Conservation (phyloP, 1,139 yeast genomes). For the Saccharomyces hybrid region DNA sequence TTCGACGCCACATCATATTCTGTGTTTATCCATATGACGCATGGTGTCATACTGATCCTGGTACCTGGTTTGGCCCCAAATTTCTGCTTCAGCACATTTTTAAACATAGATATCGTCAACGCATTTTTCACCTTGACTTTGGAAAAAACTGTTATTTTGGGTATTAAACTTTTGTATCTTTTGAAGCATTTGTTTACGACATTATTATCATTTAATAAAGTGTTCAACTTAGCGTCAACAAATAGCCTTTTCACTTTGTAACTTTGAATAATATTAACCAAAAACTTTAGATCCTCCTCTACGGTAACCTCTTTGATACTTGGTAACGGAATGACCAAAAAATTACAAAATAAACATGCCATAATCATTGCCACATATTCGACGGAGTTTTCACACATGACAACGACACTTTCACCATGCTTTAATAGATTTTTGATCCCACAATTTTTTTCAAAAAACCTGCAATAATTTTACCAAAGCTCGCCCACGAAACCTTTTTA, state of each 20-base stretch:
- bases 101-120: constrained; percentile 15
- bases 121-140: constrained; percentile 27
- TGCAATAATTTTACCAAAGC: constrained; percentile 69
- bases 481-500: constrained; percentile 71
- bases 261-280: constrained; percentile 59
- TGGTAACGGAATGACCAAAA: constrained; percentile 71
- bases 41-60: constrained; percentile 13
- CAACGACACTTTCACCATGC: constrained; percentile 65
- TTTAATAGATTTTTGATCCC: constrained; percentile 45
- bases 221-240: constrained; percentile 72
- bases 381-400: constrained; percentile 83
- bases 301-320: constrained; percentile 65
- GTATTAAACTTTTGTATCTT: constrained; percentile 28
- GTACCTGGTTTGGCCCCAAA: constrained; percentile 20
- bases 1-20: constrained; percentile 21
- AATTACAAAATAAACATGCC: constrained; percentile 80
- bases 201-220: constrained; percentile 52
- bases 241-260: constrained; percentile 66
- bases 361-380: constrained; percentile 76
- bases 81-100: constrained; percentile 16
- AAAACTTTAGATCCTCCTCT: constrained; percentile 68
- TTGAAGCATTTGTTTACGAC: constrained; percentile 40
- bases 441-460: constrained; percentile 45
- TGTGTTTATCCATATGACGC: constrained; percentile 34
- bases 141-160: constrained; percentile 29